Conservation (phyloP, 495 filamentous ascomycete species). For the Trichoderma gamsii region DNA sequence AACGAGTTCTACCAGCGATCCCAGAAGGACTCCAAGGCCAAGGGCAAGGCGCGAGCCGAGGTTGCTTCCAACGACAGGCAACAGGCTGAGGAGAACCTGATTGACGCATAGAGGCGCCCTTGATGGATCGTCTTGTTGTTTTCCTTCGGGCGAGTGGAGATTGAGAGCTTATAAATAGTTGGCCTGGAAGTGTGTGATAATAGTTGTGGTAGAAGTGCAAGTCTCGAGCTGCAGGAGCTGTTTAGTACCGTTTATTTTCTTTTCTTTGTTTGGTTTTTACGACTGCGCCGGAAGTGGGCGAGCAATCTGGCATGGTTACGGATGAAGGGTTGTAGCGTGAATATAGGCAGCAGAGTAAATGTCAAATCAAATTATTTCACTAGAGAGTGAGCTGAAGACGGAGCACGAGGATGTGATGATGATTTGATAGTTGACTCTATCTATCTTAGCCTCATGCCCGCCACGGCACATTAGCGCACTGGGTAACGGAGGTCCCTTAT, state of each 20-base stretch:
- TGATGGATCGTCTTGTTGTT: not conserved
- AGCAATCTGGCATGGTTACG: not conserved
- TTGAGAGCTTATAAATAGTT: not conserved
- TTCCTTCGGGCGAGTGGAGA: not conserved
- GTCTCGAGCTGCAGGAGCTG: not conserved
- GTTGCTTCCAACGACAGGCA: constrained; percentile 49
- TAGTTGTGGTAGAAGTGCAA: constrained; percentile 10
- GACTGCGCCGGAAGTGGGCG: not conserved
- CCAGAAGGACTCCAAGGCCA: constrained; percentile 51
- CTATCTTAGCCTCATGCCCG: too few species aligned
- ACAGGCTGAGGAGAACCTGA: constrained; percentile 57
- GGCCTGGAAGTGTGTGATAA: constrained; percentile 4
- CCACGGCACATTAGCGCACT: too few species aligned
- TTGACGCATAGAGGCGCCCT: constrained; percentile 48
- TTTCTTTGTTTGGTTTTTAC: not conserved
- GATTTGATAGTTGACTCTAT: too few species aligned
- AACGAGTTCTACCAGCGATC: constrained; percentile 86
- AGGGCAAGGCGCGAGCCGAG: constrained; percentile 51
- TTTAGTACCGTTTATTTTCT: not conserved
- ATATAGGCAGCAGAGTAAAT: constrained; percentile 4
- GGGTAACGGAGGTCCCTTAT: too few species aligned
- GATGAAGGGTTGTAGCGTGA: constrained; percentile 5
- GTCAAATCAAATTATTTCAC: not conserved
- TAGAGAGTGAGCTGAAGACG: not conserved
- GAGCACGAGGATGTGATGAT: too few species aligned